Evolutionary conservation across 768 basidiomycete species (phyloP), one percentile per base, ranked within the genome.

Genomic region (Pleurotus citrinopileatus): DNA sequence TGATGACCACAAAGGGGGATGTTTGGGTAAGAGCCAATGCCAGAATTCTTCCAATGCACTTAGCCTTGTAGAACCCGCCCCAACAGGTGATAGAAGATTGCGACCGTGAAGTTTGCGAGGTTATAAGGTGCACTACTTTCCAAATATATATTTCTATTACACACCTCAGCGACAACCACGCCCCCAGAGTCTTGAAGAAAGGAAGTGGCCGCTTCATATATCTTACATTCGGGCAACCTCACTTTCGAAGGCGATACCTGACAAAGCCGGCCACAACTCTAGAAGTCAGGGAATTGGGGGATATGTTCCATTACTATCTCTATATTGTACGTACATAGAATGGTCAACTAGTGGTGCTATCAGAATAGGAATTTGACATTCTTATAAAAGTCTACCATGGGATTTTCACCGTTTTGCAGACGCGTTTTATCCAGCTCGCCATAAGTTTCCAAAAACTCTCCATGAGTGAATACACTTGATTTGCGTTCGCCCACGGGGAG

Each of bases 311-410:
- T 71, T 92, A 93, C 67, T 91, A 88, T 63, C 69, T 92, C 58
- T 91, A 92, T 64, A 79, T 84, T 59, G 57, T 89, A 58, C 77
- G 77, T 59, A 82, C 73, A 63, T 67, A 61, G 52, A 19, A 2
- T 27, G 4, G 17, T 12, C 44, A 4, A 7, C 23, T 15, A 29
- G 3, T 20, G 29, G 20, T 26, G 17, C 12, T 38, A 29, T 70
- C 63, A 96, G 61, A 96, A 96, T 63, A 96, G 74, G 65, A 97
- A 86, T 68, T 94, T 94, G 57, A 94, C 94, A 72, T 97, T 97
- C 70, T 88, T 82, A 68, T 97, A 98, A 68, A 87, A 94, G 60
- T 87, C 84, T 53, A 94, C 63, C 78, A 97, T 77, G 5, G 94
- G 91, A 66, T 94, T 95, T 70, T 91, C 91, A 47, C 94, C 92